Base-by-base conservation (phyloP, 148 eudicot genomes). In the Bassia scoparia region DNA sequence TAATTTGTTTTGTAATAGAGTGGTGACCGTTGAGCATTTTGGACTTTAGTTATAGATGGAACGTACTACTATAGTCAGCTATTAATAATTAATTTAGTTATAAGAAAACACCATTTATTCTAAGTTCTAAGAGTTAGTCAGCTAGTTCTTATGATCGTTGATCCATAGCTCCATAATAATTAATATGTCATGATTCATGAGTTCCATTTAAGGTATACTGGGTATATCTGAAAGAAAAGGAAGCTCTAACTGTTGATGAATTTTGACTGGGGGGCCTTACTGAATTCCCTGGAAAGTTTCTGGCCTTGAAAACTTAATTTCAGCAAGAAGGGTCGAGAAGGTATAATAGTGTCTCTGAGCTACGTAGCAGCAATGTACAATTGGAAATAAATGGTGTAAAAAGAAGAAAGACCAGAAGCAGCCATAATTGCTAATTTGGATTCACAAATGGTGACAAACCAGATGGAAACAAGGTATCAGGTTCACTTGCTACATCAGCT, bases 151-250 rank as follows among this genome's bases (percentile, higher is more conserved):
- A n/a, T n/a, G n/a, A n/a, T n/a, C n/a, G n/a, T n/a, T n/a, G n/a
- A n/a, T n/a, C n/a, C n/a, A n/a, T n/a, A n/a, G n/a, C n/a, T n/a
- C n/a, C n/a, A n/a, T n/a, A n/a, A n/a, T n/a, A n/a, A n/a, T n/a
- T n/a, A n/a, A n/a, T n/a, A n/a, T n/a, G n/a, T n/a, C n/a, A n/a
- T n/a, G n/a, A n/a, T n/a, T n/a, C n/a, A n/a, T n/a, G n/a, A n/a
- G n/a, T n/a, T n/a, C n/a, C n/a, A n/a, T 94, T 94, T 79, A 94
- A 94, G 83, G 85, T 89, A 71, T 94, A 94, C 71, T 94, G 97
- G 97, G 72, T 84, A 59, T 81, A 59, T 69, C 73, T 89, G 81
- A 94, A 91, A 76, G 86, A 83, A 71, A 90, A 87, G 64, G 84
- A 89, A 61, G 85, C 90, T 69, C 78, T 94, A 35, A 89, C 91